Conservation (phyloP, 106 monocot species). For the Dendrobium chrysotoxum region DNA sequence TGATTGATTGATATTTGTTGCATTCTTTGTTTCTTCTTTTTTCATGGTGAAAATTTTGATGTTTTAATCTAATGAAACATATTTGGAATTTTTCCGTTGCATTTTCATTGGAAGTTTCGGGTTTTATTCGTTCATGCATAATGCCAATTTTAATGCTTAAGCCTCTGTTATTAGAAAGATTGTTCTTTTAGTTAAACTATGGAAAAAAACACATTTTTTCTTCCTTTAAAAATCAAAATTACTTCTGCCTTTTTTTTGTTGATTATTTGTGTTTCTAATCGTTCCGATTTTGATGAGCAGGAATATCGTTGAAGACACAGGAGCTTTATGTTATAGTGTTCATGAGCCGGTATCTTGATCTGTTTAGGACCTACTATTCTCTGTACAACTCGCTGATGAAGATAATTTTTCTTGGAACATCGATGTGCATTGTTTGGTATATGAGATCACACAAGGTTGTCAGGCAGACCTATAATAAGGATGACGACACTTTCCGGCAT, state of each 20-base stretch:
- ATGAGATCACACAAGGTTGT: constrained; percentile 45
- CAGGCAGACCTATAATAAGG: constrained; percentile 36
- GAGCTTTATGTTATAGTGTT: constrained; percentile 46
- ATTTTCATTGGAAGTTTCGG: background rate
- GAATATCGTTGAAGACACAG: constrained; percentile 49
- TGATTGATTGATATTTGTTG: background rate
- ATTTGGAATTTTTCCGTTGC: background rate
- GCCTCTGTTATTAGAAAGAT: background rate
- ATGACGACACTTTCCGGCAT: constrained; percentile 47
- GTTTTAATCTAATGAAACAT: too few relatives aligned
- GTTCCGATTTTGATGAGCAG: constrained; percentile 17
- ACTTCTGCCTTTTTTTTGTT: background rate
- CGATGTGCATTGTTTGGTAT: constrained; percentile 46
- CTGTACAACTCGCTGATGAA: constrained; percentile 43
- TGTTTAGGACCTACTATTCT: constrained; percentile 32
- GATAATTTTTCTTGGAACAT: constrained; percentile 40
- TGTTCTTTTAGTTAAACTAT: background rate
- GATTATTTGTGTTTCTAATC: background rate
- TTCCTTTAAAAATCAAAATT: too few relatives aligned
- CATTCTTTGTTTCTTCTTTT: background rate
- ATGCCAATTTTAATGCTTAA: background rate
- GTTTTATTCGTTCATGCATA: background rate
- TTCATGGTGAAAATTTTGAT: background rate
- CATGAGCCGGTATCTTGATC: constrained; percentile 35
- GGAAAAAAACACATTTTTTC: too few relatives aligned